Conservation (phyloP, 2,329 filamentous ascomycete species). For the Trichophyton simii region DNA sequence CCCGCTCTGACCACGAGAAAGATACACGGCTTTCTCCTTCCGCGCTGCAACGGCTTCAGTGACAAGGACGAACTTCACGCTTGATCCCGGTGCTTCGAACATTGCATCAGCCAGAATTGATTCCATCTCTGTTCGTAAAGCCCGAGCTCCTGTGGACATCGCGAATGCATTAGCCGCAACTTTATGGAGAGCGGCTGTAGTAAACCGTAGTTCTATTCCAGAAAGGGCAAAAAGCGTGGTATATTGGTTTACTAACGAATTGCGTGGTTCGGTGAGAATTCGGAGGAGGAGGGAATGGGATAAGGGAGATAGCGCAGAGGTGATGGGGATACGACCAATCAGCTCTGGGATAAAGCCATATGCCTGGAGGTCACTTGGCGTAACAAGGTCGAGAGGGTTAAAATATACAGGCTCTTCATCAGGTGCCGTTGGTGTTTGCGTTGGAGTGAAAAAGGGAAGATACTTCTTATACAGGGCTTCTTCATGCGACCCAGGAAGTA, state of each 20-base stretch:
- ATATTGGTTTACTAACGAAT: slow-evolving; percentile 80
- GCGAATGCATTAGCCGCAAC: slow-evolving; percentile 59
- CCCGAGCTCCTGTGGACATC: slow-evolving; percentile 68
- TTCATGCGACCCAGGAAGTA: slow-evolving; percentile 52
- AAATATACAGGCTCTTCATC: slow-evolving; percentile 37
- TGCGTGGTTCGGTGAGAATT: slow-evolving; percentile 84
- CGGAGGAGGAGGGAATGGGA: slow-evolving; percentile 57
- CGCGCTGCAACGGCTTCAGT: slow-evolving; percentile 57
- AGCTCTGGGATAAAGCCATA: slow-evolving; percentile 91
- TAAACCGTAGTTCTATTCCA: slow-evolving; percentile 66
- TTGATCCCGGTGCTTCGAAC: slow-evolving; percentile 59
- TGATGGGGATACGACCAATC: slow-evolving; percentile 88
- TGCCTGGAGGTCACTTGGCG: slow-evolving; percentile 62
- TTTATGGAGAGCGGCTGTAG: slow-evolving; percentile 63
- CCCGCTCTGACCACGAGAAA: slow-evolving; percentile 39
- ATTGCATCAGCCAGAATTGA: slow-evolving; percentile 65
- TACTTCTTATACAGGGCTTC: slow-evolving; percentile 48
- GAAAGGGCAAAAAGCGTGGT: slow-evolving; percentile 75
- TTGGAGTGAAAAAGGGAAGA: slow-evolving; percentile 48
- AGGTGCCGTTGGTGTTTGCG: slow-evolving; percentile 27
- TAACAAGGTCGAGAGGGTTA: slow-evolving; percentile 57
- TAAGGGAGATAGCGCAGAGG: slow-evolving; percentile 71
- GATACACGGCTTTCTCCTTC: slow-evolving; percentile 42
- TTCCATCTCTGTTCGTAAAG: slow-evolving; percentile 69
- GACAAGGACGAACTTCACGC: slow-evolving; percentile 59